Evolutionary conservation across 768 basidiomycete species (phyloP), one percentile per base, ranked within the genome.

Genomic region (Mycena filopes): DNA sequence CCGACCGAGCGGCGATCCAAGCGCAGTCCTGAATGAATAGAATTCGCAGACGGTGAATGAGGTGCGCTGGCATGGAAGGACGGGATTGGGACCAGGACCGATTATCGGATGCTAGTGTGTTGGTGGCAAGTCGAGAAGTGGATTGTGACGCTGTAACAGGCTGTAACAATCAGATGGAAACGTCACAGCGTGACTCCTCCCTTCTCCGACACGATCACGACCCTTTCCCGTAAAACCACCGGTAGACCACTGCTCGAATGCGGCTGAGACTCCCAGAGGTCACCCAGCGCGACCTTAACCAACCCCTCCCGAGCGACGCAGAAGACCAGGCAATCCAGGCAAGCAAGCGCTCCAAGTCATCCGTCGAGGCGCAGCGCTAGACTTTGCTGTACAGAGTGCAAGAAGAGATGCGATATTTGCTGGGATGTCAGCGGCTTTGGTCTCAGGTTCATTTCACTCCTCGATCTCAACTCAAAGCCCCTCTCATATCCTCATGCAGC

Each of bases 321-420:
- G 60, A 69, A 46, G 55, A 66, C 5, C 68, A 69, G 28, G 68
- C 68, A 0, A 49, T 69, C 4, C 15, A 42, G 38, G 62, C 56
- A n/a, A 21, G 28, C 31, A 18, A 43, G n/a, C 2, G 31, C 20
- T 11, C n/a, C 25, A 7, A n/a, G 29, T 16, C 29, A 2, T 50
- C 15, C 21, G 20, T 46, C 7, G 18, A 23, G 29, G 38, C 7
- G 8, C 7, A 21, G 5, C 15, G 16, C 18, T 26, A 2, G 26
- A 18, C 6, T 18, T 41, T 21, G 1, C 9, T 8, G 18, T 16
- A 29, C 20, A 68, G 51, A 28, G 31, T 25, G 66, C 62, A 1
- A 36, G 61, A 12, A 46, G 66, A 29, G 66, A 68, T 28, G 66
- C 66, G 1, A 63, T 68, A 9, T 68, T 59, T 36, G 66, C 66